Evolutionary conservation across 805 yeast species (phyloP).

Genomic region (Tetrapisispora phaffii): DNA sequence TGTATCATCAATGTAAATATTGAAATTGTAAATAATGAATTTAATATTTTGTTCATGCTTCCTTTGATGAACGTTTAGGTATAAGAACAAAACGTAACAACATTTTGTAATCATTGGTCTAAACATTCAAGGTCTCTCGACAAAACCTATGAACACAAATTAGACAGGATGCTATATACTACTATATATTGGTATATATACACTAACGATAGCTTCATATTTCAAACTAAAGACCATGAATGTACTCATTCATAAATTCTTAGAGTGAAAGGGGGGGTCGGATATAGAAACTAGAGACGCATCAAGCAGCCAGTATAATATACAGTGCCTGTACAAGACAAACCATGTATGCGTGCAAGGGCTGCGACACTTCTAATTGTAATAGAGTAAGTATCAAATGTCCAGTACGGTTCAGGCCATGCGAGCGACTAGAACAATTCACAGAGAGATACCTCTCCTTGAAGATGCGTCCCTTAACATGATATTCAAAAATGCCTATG

Average conservation of each 20-base stretch:
- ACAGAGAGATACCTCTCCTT: slow-evolving; percentile 6
- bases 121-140: no score
- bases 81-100: no score
- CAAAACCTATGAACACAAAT: no score
- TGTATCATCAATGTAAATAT: no score
- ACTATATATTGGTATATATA: not conserved
- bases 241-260: slow-evolving; percentile 22
- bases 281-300: slow-evolving; percentile 22
- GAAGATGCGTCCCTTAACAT: not conserved
- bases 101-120: no score
- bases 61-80: no score
- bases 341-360: slow-evolving; percentile 18
- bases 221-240: slow-evolving; percentile 7
- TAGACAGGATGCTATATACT: no score
- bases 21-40: no score
- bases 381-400: slow-evolving; percentile 9
- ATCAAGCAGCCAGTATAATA: slow-evolving; percentile 18
- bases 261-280: slow-evolving; percentile 12
- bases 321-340: not conserved
- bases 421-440: slow-evolving; percentile 2
- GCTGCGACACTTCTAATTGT: slow-evolving; percentile 23
- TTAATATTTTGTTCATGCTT: no score
- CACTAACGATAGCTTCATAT: not conserved
- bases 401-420: not conserved
- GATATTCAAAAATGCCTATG: not conserved